A percentile compares a stretch with the other conserved stretches of the same genome.
phyloP scores from a whole-genome alignment of 345 rosid genomes.

The Capsella bursapastoris region DNA sequence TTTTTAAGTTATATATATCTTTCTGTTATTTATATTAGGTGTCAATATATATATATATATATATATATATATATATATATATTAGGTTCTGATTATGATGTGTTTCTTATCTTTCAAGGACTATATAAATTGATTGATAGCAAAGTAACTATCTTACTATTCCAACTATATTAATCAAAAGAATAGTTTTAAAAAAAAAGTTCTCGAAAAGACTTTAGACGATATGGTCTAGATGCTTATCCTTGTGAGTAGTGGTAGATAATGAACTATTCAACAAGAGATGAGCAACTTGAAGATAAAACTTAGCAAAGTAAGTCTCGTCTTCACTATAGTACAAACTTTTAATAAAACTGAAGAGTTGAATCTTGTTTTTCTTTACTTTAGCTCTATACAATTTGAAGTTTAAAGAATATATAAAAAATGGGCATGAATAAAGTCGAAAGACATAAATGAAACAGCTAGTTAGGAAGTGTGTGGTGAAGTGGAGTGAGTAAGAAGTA shows the following conservation, averaged over 20 bases:
- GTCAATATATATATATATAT: conserved; percentile 30
- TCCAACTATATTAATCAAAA: conserved; percentile 19
- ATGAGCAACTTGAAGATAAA: too few species aligned
- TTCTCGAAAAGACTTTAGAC: conserved; percentile 10
- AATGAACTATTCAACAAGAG: not conserved
- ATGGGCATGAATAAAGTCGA: conserved; percentile 10
- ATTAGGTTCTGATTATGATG: conserved; percentile 40
- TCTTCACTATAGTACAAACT: too few species aligned
- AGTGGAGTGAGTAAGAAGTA: conserved; percentile 65
- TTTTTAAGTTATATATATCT: conserved; percentile 24
- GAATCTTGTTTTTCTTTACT: not conserved
- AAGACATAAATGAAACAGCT: conserved; percentile 33
- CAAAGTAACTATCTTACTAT: conserved; percentile 37
- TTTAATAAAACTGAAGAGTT: not conserved
- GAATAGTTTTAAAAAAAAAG: not conserved
- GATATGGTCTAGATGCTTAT: conserved; percentile 39
- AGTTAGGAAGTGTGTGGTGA: conserved; percentile 42
- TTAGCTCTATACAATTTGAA: not conserved
- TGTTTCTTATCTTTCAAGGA: conserved; percentile 42
- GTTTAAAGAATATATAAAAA: not conserved
- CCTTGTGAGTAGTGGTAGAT: conserved; percentile 26
- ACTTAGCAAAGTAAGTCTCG: not conserved
- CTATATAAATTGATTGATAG: conserved; percentile 37
- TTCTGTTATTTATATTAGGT: conserved; percentile 36
- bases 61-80: conserved; percentile 29